These are phyloP conservation scores for Panellus pusillus DNA, from an alignment of 768 basidiomycete species.

Conservation along the genomic window DNA sequence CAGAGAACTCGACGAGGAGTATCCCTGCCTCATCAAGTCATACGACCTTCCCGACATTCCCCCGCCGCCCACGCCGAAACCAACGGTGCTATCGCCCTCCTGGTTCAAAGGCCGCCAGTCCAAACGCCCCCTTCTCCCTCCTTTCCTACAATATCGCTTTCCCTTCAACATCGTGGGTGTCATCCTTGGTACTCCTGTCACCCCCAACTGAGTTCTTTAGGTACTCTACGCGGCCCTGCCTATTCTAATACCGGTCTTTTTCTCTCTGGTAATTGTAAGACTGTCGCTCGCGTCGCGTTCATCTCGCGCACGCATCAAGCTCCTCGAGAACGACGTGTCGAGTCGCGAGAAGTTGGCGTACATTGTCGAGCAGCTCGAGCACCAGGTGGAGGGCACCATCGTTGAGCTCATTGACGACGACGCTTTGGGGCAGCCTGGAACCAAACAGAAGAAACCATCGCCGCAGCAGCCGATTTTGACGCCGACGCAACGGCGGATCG, in stretches of 20 bases:
- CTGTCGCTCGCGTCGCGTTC: conserved; percentile 56
- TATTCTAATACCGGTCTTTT: conserved; percentile 58
- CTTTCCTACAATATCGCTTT: conserved; percentile 57
- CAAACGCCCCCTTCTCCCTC: conserved; percentile 51
- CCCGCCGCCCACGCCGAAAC: conserved; percentile 39
- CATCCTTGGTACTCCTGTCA: background rate
- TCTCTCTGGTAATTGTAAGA: conserved; percentile 55
- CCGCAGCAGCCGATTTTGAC: conserved; percentile 49
- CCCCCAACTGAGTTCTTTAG: conserved; percentile 30
- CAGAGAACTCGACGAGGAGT: conserved; percentile 59
- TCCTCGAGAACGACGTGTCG: conserved; percentile 57
- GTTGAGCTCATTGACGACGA: conserved; percentile 58
- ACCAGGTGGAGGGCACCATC: conserved; percentile 58
- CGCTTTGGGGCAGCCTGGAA: conserved; percentile 19
- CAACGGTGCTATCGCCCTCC: conserved; percentile 37
- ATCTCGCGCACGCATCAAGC: conserved; percentile 64
- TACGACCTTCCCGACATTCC: conserved; percentile 47
- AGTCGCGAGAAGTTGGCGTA: conserved; percentile 53
- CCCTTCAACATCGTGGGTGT: conserved; percentile 69
- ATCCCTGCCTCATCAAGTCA: conserved; percentile 55
- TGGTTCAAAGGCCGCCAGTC: conserved; percentile 48
- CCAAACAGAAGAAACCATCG: background rate
- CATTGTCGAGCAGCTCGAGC: conserved; percentile 58
- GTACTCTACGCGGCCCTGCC: conserved; percentile 58
- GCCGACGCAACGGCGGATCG: conserved; percentile 56